Evolutionary conservation across 2,329 filamentous ascomycete genomes (phyloP).

Genomic region (Pseudogymnoascus sp.): DNA sequence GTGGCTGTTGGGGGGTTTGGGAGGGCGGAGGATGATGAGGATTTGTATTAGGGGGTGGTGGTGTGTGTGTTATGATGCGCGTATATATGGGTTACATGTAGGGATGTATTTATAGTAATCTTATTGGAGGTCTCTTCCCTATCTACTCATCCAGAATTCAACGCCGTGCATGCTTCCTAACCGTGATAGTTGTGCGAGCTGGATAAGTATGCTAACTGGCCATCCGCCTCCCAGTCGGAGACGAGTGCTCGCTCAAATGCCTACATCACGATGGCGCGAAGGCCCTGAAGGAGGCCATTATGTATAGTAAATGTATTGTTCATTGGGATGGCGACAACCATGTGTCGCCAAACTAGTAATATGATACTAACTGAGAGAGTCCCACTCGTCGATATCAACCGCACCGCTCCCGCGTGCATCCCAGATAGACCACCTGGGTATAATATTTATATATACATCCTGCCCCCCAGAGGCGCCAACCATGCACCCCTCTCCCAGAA

Average conservation of each 20-base stretch:
- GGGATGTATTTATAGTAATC: constrained; percentile 2
- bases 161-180: not conserved
- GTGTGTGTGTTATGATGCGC: not conserved
- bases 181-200: not conserved
- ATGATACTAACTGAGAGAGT: not conserved
- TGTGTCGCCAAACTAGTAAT: not conserved
- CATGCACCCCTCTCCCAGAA: not conserved
- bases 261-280: not conserved
- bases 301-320: not conserved
- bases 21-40: constrained; percentile 28
- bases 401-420: not conserved
- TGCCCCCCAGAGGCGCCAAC: not conserved
- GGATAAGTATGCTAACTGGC: not conserved
- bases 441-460: constrained; percentile 5
- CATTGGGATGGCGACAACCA: not conserved
- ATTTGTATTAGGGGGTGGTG: constrained; percentile 24
- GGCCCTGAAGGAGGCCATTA: not conserved
- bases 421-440: constrained; percentile 3
- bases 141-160: not conserved
- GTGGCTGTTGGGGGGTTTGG: constrained; percentile 30
- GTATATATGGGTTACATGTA: not conserved
- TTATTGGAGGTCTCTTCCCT: not conserved
- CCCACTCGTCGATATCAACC: not conserved
- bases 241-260: not conserved
- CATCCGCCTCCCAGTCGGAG: not conserved